Evolutionary conservation across 192 early-diverging fungal species (phyloP).

Genomic region (Cladochytrium replicatum): DNA sequence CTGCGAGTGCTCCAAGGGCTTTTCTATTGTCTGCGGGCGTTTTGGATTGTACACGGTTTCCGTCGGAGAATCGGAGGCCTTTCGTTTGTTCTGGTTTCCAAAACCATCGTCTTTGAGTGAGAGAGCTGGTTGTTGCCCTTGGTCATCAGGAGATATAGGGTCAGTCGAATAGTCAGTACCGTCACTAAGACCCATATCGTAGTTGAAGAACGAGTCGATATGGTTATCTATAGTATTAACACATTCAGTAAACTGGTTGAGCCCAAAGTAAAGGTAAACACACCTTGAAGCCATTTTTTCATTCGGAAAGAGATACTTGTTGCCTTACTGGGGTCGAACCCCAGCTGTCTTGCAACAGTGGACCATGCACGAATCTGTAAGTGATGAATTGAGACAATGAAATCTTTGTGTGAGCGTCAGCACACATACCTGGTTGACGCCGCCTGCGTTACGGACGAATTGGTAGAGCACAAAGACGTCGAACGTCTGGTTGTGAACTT

Average conservation of each 20-base stretch:
- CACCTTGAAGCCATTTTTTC: neutral
- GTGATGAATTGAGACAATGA: neutral
- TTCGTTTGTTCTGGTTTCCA: too few species aligned
- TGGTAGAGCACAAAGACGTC: neutral
- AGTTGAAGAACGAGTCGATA: conserved; percentile 1
- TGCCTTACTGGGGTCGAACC: neutral
- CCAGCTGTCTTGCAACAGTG: neutral
- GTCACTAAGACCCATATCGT: neutral
- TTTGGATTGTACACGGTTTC: too few species aligned
- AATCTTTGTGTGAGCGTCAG: neutral
- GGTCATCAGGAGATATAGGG: too few species aligned
- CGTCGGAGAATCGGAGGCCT: too few species aligned
- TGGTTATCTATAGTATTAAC: neutral
- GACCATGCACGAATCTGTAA: neutral
- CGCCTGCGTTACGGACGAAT: neutral
- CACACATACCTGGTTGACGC: neutral
- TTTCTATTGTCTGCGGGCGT: too few species aligned
- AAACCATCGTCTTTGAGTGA: too few species aligned
- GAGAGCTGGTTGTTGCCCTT: too few species aligned
- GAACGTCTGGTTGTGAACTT: neutral
- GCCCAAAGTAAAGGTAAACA: neutral
- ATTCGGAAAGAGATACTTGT: neutral
- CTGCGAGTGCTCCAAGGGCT: too few species aligned
- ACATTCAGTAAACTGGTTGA: neutral
- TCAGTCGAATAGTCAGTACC: too few species aligned